Conservation (phyloP, 2,329 filamentous ascomycete genomes). For the Gaeumannomyces sp. region DNA sequence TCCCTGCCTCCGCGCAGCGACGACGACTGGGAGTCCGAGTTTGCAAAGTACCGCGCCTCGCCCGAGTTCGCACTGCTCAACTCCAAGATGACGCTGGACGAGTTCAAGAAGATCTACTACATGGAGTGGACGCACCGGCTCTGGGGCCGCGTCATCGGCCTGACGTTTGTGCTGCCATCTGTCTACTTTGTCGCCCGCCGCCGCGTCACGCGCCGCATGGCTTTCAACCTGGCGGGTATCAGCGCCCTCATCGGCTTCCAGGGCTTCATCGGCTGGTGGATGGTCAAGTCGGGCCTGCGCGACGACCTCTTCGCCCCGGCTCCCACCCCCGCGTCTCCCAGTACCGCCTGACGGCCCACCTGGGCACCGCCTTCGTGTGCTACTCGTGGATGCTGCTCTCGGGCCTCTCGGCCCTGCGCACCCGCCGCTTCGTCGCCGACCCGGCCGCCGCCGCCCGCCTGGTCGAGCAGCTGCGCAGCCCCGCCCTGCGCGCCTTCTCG, state of each 20-base stretch:
- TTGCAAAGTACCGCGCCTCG: conserved; percentile 83
- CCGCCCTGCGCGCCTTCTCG: conserved; percentile 67
- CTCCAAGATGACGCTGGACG: conserved; percentile 81
- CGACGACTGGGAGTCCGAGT: conserved; percentile 86
- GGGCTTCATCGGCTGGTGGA: conserved; percentile 97
- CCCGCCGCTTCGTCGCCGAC: conserved; percentile 63
- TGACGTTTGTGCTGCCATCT: conserved; percentile 84
- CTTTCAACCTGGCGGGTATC: conserved; percentile 72
- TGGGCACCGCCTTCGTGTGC: conserved; percentile 85
- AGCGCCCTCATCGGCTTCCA: conserved; percentile 88
- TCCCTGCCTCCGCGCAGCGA: conserved; percentile 74
- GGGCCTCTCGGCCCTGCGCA: conserved; percentile 76
- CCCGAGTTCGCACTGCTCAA: conserved; percentile 92
- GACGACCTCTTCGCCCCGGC: conserved; percentile 88
- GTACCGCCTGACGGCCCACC: conserved; percentile 84
- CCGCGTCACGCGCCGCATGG: conserved; percentile 72
- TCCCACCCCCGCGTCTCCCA: conserved; percentile 89
- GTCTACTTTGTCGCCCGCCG: conserved; percentile 80
- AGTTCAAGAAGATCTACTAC: conserved; percentile 98
- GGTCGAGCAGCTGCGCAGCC: conserved; percentile 56
- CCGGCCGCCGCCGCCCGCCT: conserved; percentile 56
- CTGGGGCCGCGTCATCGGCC: conserved; percentile 86
- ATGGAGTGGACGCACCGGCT: conserved; percentile 98
- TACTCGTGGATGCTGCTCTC: conserved; percentile 94
- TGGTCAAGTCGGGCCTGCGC: conserved; percentile 94